Conservation (phyloP, 1,284 basidiomycete species). For the Cryptococcus sp. region DNA sequence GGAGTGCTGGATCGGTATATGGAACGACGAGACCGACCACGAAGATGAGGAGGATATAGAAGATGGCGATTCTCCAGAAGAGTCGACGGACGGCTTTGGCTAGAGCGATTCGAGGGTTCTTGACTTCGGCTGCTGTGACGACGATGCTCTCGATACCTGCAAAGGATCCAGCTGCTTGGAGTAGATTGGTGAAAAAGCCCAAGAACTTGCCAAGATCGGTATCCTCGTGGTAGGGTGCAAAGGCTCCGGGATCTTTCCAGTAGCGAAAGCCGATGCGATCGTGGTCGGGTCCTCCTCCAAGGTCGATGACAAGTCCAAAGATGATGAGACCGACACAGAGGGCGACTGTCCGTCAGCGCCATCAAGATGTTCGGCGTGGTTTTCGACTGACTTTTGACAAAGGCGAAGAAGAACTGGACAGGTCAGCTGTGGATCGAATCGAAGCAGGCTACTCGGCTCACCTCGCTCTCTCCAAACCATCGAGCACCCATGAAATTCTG, state of each 20-base stretch:
- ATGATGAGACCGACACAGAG: conserved; percentile 57
- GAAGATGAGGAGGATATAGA: conserved; percentile 57
- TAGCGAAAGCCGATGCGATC: conserved; percentile 36
- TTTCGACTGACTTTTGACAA: conserved; percentile 56
- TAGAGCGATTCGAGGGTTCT: conserved; percentile 26
- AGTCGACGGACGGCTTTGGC: conserved; percentile 49
- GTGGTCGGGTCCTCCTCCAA: conserved; percentile 38
- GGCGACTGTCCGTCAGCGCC: conserved; percentile 49
- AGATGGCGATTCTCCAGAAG: conserved; percentile 58
- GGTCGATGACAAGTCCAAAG: conserved; percentile 57
- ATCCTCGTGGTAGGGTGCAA: conserved; percentile 45
- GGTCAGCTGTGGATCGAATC: not conserved
- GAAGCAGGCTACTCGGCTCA: not conserved
- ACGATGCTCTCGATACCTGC: conserved; percentile 25
- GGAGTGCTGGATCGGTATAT: conserved; percentile 55
- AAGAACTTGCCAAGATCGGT: not conserved
- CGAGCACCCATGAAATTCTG: conserved; percentile 25
- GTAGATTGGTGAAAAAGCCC: conserved; percentile 21
- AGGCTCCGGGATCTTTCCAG: conserved; percentile 47
- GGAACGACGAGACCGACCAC: conserved; percentile 69
- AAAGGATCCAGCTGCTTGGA: conserved; percentile 30
- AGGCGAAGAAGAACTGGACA: conserved; percentile 55
- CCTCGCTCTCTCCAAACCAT: conserved; percentile 59
- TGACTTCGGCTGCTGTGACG: conserved; percentile 32
- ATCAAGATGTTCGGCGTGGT: conserved; percentile 41